These are phyloP conservation scores for Arachnomyces sp. DNA, from an alignment of 2,329 filamentous ascomycete species.

Conservation along the genomic window DNA sequence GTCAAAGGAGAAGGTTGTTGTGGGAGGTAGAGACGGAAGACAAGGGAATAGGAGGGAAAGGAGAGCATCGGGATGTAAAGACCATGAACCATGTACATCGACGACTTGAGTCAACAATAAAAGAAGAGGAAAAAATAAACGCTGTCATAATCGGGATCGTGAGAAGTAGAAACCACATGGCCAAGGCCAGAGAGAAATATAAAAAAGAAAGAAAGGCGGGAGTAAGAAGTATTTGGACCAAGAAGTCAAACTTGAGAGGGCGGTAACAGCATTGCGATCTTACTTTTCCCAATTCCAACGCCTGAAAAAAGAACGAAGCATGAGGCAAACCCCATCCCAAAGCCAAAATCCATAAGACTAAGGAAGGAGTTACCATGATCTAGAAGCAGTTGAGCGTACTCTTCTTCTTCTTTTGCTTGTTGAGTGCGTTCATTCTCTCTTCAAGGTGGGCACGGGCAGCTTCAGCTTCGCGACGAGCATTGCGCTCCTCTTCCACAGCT, in stretches of 20 bases:
- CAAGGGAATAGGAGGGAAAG: constrained; percentile 4
- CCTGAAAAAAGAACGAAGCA: constrained; percentile 8
- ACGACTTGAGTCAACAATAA: constrained; percentile 2
- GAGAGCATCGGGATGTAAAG: constrained; percentile 2
- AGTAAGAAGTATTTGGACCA: not conserved
- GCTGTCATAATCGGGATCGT: constrained; percentile 10
- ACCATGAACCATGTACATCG: constrained; percentile 12
- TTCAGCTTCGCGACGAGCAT: constrained; percentile 84
- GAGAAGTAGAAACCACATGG: constrained; percentile 3
- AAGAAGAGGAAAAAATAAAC: constrained; percentile 5
- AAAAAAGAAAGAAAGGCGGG: constrained; percentile 1
- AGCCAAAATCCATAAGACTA: not conserved
- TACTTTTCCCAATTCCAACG: constrained; percentile 10
- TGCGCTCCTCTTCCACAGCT: constrained; percentile 91
- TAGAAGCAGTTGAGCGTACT: constrained; percentile 99
- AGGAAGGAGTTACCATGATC: constrained; percentile 10
- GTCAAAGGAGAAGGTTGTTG: too few relatives aligned
- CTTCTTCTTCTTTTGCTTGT: constrained; percentile 86
- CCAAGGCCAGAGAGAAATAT: not conserved
- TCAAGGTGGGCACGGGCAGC: constrained; percentile 81
- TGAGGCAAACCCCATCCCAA: constrained; percentile 1
- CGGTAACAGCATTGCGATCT: constrained; percentile 9
- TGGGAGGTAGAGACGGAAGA: too few relatives aligned
- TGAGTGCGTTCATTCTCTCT: constrained; percentile 87
- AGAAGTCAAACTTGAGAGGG: not conserved